Evolutionary conservation across 352 stramenopile species (phyloP), one percentile per base, ranked within the genome.

Genomic region (Phytophthora citricola): DNA sequence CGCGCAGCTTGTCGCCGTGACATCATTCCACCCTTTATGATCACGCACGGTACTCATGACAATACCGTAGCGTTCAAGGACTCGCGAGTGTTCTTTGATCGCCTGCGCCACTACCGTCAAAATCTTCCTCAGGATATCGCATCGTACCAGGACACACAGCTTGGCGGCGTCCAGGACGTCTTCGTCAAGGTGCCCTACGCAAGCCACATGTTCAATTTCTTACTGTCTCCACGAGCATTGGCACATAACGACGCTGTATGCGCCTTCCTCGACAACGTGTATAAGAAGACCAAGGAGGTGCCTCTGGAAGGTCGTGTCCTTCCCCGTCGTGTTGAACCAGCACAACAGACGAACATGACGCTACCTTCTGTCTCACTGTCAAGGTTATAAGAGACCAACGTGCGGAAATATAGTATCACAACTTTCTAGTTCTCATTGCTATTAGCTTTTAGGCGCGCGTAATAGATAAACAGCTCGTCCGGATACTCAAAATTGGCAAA

Each of bases 131-230:
- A 62, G 1, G 36, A 56, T 39, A 52, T 75, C 34, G 31, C 31
- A 32, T 60, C 27, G 10, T 71, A 68, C 51, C 66, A 72, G 24
- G 45, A 67, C 7, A 57, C 65, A 15, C 47, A 70, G 17, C 67
- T 76, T 6, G 72, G 59, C 6, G 72, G 66, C 11, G 76, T 90
- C 6, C 52, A 73, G 12, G 82, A 91, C 67, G 61, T 90, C 17
- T 91, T 87, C 50, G 50, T 90, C 10, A 66, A 84, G 38, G 68
- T 91, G 8, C 81, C 78, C 0, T 76, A 69, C 22, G 75, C 80
- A 9, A 76, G 76, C 27, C 82, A 91, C 73, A 83, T 82, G 66
- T 91, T 91, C 55, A 88, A 89, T 47, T 82, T 80, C 52, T 27
- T 90, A 27, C 27, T 84, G 8, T 90, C 82, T 20, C 82, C 81